Base-by-base conservation (phyloP, 1,284 basidiomycete species). In the Fomitiporia mediterranea region DNA sequence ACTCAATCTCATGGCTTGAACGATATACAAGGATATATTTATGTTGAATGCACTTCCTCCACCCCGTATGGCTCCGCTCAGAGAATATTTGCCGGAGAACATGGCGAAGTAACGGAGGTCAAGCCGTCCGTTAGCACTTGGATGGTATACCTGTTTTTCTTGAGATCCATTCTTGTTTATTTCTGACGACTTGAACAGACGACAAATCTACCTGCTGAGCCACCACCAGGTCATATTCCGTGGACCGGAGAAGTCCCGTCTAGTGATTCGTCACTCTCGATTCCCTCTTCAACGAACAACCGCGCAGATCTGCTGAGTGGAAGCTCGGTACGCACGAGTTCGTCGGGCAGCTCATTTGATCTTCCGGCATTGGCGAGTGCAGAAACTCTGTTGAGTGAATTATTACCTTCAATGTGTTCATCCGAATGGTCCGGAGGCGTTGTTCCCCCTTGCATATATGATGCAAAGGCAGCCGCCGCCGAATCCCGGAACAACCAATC, bases 161-260 rank as follows among this genome's bases (percentile, higher is more conserved):
- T n/a, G 5, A n/a, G 4, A n/a, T 34, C 25, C 25, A 28, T 17
- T 32, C 1, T 9, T 30, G 5, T n/a, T n/a, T n/a, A n/a, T n/a
- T n/a, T n/a, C n/a, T n/a, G n/a, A n/a, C n/a, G n/a, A n/a, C n/a
- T n/a, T n/a, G n/a, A n/a, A 9, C 13, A 50, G 48, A 27, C 3
- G n/a, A 47, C 37, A 13, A 28, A 47, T 49, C 19, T 15, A 28
- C 30, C 39, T 7, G n/a, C 51, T 11, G 40, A 51, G 13, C 34
- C 55, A 7, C 58, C 58, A 30, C 58, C 58, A 9, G 58, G 43
- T 3, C 58, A 60, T 43, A 50, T 49, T 35, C 58, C 58, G 35
- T 60, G 58, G 58, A 48, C 34, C 27, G 51, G 56, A 19, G 19
- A 53, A 15, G 51, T 53, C 32, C 38, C 25, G 23, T 25, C 25